These are phyloP conservation scores for Mycena epipterygia DNA, from an alignment of 768 basidiomycete genomes.

Conservation along the genomic window DNA sequence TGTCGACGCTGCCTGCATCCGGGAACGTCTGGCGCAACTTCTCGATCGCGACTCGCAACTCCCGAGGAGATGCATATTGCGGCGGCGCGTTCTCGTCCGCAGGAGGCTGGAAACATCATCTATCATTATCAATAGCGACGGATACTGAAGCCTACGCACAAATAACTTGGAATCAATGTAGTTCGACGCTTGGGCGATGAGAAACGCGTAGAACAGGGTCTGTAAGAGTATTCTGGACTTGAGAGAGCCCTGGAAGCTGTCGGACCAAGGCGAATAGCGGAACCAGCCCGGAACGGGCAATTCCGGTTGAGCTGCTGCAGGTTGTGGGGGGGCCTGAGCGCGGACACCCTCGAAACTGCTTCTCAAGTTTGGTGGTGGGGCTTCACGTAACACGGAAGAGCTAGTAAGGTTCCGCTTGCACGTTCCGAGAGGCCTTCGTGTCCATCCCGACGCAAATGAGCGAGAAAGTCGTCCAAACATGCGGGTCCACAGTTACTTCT, in stretches of 20 bases:
- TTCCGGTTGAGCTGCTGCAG: not conserved
- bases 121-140: conserved; percentile 2
- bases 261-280: conserved; percentile 59
- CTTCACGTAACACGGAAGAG: conserved; percentile 14
- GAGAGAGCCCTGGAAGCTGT: conserved; percentile 50
- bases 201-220: conserved; percentile 51
- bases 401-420: conserved; percentile 10
- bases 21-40: conserved; percentile 65
- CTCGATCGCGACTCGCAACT: conserved; percentile 64
- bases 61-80: conserved; percentile 61
- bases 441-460: not conserved
- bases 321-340: not conserved
- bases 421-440: not conserved
- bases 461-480: conserved; percentile 4
- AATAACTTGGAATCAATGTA: conserved; percentile 44
- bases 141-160: conserved; percentile 34
- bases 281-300: conserved; percentile 23
- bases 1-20: conserved; percentile 61
- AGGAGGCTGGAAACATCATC: conserved; percentile 13
- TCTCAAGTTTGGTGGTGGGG: conserved; percentile 18
- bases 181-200: conserved; percentile 49
- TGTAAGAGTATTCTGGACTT: conserved; percentile 51
- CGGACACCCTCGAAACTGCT: conserved; percentile 24
- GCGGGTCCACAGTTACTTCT: not conserved
- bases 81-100: conserved; percentile 23